These are phyloP conservation scores for Pythium dissimile DNA, from an alignment of 352 stramenopile genomes.

Conservation along the genomic window DNA sequence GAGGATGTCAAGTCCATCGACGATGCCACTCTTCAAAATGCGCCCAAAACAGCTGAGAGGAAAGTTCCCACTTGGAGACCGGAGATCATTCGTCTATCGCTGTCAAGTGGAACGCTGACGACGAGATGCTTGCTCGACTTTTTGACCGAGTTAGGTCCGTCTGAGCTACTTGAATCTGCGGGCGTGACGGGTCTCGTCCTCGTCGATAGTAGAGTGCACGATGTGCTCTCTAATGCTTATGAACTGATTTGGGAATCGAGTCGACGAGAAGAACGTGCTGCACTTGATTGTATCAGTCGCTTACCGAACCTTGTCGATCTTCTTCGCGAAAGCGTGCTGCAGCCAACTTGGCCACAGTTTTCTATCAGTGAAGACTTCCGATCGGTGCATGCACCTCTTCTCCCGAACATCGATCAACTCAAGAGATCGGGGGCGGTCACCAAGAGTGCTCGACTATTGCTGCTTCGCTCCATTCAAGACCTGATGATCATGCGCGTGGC, in stretches of 20 bases:
- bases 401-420: conserved; percentile 57
- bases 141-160: conserved; percentile 47
- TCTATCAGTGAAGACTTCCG: conserved; percentile 61
- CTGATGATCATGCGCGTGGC: conserved; percentile 80
- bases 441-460: conserved; percentile 49
- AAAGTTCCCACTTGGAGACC: conserved; percentile 59
- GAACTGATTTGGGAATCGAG: conserved; percentile 68
- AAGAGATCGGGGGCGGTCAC: conserved; percentile 11
- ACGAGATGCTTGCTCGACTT: conserved; percentile 70
- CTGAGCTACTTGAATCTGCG: conserved; percentile 51
- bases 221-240: conserved; percentile 59
- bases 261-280: conserved; percentile 56
- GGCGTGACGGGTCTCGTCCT: conserved; percentile 26
- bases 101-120: conserved; percentile 59
- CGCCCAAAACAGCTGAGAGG: conserved; percentile 57
- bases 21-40: conserved; percentile 60
- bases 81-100: conserved; percentile 59
- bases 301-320: conserved; percentile 57
- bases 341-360: conserved; percentile 47
- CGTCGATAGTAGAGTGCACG: conserved; percentile 40
- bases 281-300: conserved; percentile 64
- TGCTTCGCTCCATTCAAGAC: conserved; percentile 83
- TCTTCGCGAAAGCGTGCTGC: conserved; percentile 65
- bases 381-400: conserved; percentile 57
- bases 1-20: conserved; percentile 45